A percentile compares a stretch with the other conserved stretches of the same genome.
phyloP scores from a whole-genome alignment of 1,284 basidiomycete species.

The Xerocomus amazonicus region DNA sequence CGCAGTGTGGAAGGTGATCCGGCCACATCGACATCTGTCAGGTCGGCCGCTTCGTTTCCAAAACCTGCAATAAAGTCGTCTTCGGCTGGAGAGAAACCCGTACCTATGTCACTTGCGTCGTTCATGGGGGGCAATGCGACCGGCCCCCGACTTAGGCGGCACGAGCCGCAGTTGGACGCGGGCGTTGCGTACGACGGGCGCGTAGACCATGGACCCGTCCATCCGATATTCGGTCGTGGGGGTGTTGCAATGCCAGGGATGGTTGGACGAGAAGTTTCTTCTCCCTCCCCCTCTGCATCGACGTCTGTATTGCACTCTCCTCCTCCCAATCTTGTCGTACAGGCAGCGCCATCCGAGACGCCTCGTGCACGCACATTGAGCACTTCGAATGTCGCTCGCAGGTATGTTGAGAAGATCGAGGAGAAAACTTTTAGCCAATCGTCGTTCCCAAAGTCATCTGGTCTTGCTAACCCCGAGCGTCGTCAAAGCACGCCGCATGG shows the following conservation, averaged over 20 bases:
- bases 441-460: conserved; percentile 13
- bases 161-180: conserved; percentile 66
- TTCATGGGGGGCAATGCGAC: conserved; percentile 72
- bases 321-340: conserved; percentile 5
- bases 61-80: conserved; percentile 16
- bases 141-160: conserved; percentile 63
- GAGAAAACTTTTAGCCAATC: conserved; percentile 17
- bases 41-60: conserved; percentile 4
- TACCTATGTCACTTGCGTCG: conserved; percentile 60
- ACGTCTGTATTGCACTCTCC: conserved; percentile 2
- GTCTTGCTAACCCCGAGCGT: conserved; percentile 31
- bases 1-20: conserved; percentile 9
- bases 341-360: conserved; percentile 7
- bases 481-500: conserved; percentile 35
- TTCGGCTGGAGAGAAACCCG: conserved; percentile 10
- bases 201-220: conserved; percentile 46
- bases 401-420: conserved; percentile 38
- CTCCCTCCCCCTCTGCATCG: conserved; percentile 27
- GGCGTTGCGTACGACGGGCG: conserved; percentile 66
- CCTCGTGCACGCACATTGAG: conserved; percentile 34
- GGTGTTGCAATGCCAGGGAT: conserved; percentile 73
- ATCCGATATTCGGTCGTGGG: conserved; percentile 70
- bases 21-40: conserved; percentile 6
- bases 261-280: conserved; percentile 17
- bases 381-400: conserved; percentile 34